Conservation (phyloP, 2,329 filamentous ascomycete species). For the Fusarium chlamydosporum region DNA sequence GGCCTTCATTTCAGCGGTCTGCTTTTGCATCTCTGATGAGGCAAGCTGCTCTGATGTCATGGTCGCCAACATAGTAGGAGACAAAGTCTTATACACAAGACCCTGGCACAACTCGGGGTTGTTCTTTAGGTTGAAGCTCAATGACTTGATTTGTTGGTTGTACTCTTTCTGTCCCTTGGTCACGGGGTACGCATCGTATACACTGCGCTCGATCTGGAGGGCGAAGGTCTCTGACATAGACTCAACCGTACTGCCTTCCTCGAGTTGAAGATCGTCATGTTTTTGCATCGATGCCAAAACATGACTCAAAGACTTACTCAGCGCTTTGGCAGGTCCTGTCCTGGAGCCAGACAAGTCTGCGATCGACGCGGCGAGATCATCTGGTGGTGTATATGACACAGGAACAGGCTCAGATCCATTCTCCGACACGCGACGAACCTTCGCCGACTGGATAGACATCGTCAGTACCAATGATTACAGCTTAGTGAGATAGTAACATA, state of each 20-base stretch:
- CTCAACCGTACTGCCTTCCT: conserved; percentile 74
- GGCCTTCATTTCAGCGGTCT: conserved; percentile 82
- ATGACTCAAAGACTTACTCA: conserved; percentile 78
- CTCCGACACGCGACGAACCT: conserved; percentile 69
- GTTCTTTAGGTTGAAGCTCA: conserved; percentile 89
- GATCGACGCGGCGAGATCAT: conserved; percentile 66
- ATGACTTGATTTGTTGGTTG: conserved; percentile 76
- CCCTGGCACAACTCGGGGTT: conserved; percentile 84
- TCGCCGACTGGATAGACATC: conserved; percentile 55
- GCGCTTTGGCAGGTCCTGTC: conserved; percentile 76
- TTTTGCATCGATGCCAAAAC: conserved; percentile 78
- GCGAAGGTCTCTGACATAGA: conserved; percentile 78
- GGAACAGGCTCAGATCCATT: conserved; percentile 54
- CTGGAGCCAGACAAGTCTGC: conserved; percentile 73
- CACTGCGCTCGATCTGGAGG: conserved; percentile 83
- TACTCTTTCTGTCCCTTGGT: conserved; percentile 65
- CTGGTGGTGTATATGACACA: conserved; percentile 64
- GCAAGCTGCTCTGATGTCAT: conserved; percentile 95
- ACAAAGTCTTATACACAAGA: conserved; percentile 79
- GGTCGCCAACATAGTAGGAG: conserved; percentile 81
- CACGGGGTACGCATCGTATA: conserved; percentile 68
- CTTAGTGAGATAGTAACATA: conserved; percentile 50
- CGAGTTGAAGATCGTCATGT: conserved; percentile 72
- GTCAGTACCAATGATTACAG: conserved; percentile 7
- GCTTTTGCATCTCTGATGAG: conserved; percentile 86